Evolutionary conservation across 2,329 filamentous ascomycete genomes (phyloP), one percentile per base, ranked within the genome.

Genomic region (Colletotrichum nymphaeae): DNA sequence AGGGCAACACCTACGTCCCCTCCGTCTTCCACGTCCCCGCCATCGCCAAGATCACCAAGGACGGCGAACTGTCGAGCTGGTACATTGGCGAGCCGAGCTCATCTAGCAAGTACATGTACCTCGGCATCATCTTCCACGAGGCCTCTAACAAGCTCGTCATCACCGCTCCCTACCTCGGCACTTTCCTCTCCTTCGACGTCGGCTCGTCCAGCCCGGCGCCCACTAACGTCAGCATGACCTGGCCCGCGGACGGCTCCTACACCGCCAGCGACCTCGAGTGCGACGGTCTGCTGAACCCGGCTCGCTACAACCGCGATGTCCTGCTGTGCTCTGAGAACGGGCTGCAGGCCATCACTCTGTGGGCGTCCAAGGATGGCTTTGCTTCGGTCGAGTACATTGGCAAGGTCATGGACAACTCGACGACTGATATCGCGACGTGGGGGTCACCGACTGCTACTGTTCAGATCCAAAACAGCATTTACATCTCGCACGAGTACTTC

Each of bases 111-210:
- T 64, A 64, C 28, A 64, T 64, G 12, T 64, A 64, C 12, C 28
- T 64, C 37, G 62, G 26, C 42, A 24, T 52, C 28, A 28, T 64
- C 9, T 53, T n/a, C 62, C 26, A 64, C 16, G 42, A 64, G 42
- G 52, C 19, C 37, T 28, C 35, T 24, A 63, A 63, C 12, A 64
- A 64, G 62, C 62, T 64, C 30, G 24, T 55, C 62, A 64, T 64
- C 19, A 49, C 42, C 19, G 42, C 42, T 0, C 19, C 42, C 19
- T 49, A 49, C 19, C 42, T 49, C 19, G 42, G 42, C 42, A 49
- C 42, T 1, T 49, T 49, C 8, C 42, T 49, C 19, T 49, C 42
- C 19, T 49, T 49, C 19, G 42, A 49, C 42, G 42, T 49, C 8
- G 42, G 42, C 19, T 49, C 42, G 16, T 49, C 19, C 42, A 49